Base-by-base conservation (phyloP, 1,284 basidiomycete genomes). In the Trametes pubescens region DNA sequence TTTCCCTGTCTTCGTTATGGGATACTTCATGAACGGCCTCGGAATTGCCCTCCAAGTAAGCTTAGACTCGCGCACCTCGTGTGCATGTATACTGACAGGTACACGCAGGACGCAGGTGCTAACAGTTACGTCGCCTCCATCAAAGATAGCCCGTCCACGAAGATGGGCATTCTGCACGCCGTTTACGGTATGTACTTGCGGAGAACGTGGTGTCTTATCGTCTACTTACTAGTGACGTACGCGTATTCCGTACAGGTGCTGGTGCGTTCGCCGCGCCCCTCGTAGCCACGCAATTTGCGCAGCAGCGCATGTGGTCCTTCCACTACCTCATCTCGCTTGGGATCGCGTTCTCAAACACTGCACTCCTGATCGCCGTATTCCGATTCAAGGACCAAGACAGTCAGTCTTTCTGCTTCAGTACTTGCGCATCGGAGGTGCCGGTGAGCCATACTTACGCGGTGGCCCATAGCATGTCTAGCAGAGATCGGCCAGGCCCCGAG, bases 91-190 rank as follows among this genome's bases (percentile, higher is more conserved):
- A 13, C 34, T 21, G 26, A 34, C 22, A 24, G 24, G 22, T n/a
- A 79, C 79, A 79, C 51, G 6, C 22, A 54, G 46, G 56, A 86
- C 64, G 85, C 85, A 0, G 84, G 85, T 73, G 80, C 82, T 2
- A 86, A 86, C 70, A 83, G 83, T 4, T 86, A 79, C 64, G 80
- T 85, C 13, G 82, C 82, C 14, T 75, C 74, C 53, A 75, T 86
- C 18, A 80, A 79, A 61, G 74, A 80, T 34, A 80, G 82, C 49
- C 65, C 80, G 0, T 75, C 80, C 49, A 74, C 77, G 0, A 87
- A 87, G 69, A 88, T 91, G 85, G 86, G 86, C 47, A 71, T 90
- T 37, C 69, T 87, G 35, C 88, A 90, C 69, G 87, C 85, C 0
- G 74, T 79, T 10, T 75, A 77, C 51, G 75, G 47, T 48, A 47